phyloP scores from a whole-genome alignment of 2,329 filamentous ascomycete species.

The Xylariaceae sp. region DNA sequence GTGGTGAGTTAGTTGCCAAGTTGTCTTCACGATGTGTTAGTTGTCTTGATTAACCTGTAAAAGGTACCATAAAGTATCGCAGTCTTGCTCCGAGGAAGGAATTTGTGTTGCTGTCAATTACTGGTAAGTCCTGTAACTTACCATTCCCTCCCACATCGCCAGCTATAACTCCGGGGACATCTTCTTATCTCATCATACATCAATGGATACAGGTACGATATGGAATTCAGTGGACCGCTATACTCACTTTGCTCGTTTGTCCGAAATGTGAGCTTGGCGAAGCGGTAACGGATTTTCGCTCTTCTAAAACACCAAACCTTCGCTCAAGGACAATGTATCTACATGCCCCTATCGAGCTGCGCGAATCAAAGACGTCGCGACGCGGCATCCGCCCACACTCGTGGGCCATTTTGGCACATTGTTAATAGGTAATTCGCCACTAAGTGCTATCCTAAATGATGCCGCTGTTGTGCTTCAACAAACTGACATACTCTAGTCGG shows the following conservation, averaged over 20 bases:
- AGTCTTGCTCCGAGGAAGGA: conserved; percentile 63
- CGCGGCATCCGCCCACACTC: no score
- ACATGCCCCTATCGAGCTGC: no score
- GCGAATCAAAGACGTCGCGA: no score
- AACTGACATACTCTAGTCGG: no score
- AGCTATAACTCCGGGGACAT: neutral
- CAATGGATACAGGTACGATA: conserved; percentile 60
- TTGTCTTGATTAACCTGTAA: neutral
- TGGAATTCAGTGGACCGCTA: conserved; percentile 68
- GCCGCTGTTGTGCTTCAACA: no score
- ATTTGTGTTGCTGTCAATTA: conserved; percentile 79
- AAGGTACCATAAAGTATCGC: conserved; percentile 75
- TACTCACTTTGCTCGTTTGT: conserved; percentile 52
- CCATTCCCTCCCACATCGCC: neutral
- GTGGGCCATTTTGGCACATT: no score
- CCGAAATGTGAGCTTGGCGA: conserved; percentile 15
- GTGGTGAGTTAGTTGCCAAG: conserved; percentile 51
- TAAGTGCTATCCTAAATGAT: no score
- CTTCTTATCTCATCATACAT: conserved; percentile 6
- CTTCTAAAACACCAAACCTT: no score
- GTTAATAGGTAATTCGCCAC: no score
- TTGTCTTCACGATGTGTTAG: neutral
- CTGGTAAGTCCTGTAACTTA: conserved; percentile 49
- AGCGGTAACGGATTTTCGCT: conserved; percentile 1
- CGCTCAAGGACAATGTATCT: no score